Base-by-base conservation (phyloP, 2,329 filamentous ascomycete species). In the Aspergillus caelatus region DNA sequence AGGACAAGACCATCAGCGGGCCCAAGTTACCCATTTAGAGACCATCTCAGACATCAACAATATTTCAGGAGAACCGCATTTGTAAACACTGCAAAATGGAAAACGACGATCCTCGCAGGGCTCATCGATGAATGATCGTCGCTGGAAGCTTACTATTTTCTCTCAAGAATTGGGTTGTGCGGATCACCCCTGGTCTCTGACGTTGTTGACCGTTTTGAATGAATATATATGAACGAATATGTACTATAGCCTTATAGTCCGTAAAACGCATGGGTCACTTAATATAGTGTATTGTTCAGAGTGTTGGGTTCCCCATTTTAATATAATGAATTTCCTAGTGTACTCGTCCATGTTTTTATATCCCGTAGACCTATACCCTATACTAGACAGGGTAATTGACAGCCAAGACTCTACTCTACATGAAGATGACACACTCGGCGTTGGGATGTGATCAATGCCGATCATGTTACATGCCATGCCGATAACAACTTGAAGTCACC, bases 111-210 rank as follows among this genome's bases (percentile, higher is more conserved):
- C 30, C 21, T 28, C 43, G 21, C 28, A n/a, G 57, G 43, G 57
- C 45, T 48, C 30, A 28, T 52, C 43, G 30, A 52, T n/a, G 21
- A 14, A 21, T 39, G 32, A 55, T 55, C 52, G 60, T 50, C 46
- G 53, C 41, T 59, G 56, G 43, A 62, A 60, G 54, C 61, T 64
- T 61, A 50, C 62, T 50, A 56, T 46, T 56, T 62, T 53, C 59
- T 28, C n/a, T 43, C 54, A 48, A 58, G 50, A 57, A 62, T 53
- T 58, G 30, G 59, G 55, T 62, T 50, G 55, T 53, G 62, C 55
- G 62, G 62, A 64, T 64, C 62, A 36, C 41, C 54, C 39, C 56
- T 58, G 46, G 54, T 58, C 55, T 36, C 52, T 60, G 46, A 56
- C 58, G 58, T 58, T 43, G 50, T 43, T 39, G 30, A 53, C 32